These are phyloP conservation scores for Talaromyces nanjingensis DNA, from an alignment of 495 filamentous ascomycete species.

Conservation along the genomic window DNA sequence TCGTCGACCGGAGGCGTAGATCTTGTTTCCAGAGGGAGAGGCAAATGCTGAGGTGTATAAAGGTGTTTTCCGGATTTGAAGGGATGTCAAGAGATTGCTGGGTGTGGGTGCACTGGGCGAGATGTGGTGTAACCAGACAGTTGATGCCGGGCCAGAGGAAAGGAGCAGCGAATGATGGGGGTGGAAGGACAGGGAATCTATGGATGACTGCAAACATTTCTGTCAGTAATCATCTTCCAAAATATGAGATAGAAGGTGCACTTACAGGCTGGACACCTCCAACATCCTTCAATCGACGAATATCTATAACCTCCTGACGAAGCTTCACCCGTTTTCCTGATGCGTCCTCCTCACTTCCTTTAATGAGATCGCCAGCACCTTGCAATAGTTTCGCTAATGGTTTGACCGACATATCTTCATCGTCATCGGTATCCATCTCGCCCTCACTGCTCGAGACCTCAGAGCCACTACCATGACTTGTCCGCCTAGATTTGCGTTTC, in stretches of 20 bases:
- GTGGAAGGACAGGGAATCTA: constrained; percentile 84
- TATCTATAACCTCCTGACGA: constrained; percentile 80
- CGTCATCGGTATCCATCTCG: constrained; percentile 50
- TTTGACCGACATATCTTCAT: constrained; percentile 54
- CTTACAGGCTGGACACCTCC: constrained; percentile 51
- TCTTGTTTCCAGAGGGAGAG: constrained; percentile 34
- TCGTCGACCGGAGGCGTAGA: constrained; percentile 80
- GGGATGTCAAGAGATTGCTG: constrained; percentile 81
- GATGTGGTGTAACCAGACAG: constrained; percentile 83
- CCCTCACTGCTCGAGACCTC: constrained; percentile 27
- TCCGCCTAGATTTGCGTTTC: constrained; percentile 49
- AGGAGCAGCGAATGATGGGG: constrained; percentile 80
- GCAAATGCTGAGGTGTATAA: constrained; percentile 75
- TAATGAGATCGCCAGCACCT: constrained; percentile 51
- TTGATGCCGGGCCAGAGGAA: constrained; percentile 76
- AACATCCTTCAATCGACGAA: constrained; percentile 64
- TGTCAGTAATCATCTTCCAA: constrained; percentile 9
- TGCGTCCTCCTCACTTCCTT: constrained; percentile 28
- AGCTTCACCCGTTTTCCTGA: constrained; percentile 53
- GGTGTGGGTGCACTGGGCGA: constrained; percentile 64
- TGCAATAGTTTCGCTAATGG: constrained; percentile 77
- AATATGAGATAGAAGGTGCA: constrained; percentile 1
- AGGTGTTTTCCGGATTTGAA: constrained; percentile 76
- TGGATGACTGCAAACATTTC: constrained; percentile 52
- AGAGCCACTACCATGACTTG: constrained; percentile 36